These are phyloP conservation scores for Naganishia cerealis DNA, from an alignment of 1,284 basidiomycete genomes.

Conservation along the genomic window DNA sequence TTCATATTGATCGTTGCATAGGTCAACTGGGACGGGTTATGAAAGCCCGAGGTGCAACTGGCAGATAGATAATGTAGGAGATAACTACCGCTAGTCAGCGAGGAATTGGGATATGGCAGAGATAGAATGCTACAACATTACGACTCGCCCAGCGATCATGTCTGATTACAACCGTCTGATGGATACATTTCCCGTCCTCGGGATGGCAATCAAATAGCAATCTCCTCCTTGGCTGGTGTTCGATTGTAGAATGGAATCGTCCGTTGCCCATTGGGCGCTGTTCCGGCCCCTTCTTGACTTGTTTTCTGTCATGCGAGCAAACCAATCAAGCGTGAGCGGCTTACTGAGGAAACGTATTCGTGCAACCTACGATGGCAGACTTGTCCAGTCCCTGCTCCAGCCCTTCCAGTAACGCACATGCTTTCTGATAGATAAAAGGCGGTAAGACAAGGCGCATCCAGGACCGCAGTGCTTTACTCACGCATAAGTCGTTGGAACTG, in stretches of 20 bases:
- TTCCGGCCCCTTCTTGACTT: conserved; percentile 38
- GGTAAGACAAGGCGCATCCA: background rate
- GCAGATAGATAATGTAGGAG: too few species aligned
- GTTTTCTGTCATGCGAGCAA: conserved; percentile 38
- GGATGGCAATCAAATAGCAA: conserved; percentile 3
- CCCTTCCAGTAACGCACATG: conserved; percentile 83
- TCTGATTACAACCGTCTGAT: too few species aligned
- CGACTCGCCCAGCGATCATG: too few species aligned
- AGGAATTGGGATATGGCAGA: too few species aligned
- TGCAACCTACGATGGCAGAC: conserved; percentile 59
- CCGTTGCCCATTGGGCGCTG: conserved; percentile 47
- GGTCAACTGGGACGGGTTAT: conserved; percentile 6
- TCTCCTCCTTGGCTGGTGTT: conserved; percentile 22
- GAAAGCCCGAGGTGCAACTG: too few species aligned
- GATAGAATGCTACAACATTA: too few species aligned
- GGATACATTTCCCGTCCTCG: background rate
- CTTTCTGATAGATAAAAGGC: conserved; percentile 60
- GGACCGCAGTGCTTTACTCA: conserved; percentile 35
- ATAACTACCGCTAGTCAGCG: too few species aligned
- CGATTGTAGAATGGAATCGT: conserved; percentile 52
- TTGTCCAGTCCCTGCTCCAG: conserved; percentile 75
- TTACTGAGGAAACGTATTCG: conserved; percentile 5
- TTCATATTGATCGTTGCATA: background rate
- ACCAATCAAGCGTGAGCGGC: background rate
- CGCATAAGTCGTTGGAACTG: conserved; percentile 83